Conservation (phyloP, 805 yeast genomes). For the Suhomyces canberraensis region DNA sequence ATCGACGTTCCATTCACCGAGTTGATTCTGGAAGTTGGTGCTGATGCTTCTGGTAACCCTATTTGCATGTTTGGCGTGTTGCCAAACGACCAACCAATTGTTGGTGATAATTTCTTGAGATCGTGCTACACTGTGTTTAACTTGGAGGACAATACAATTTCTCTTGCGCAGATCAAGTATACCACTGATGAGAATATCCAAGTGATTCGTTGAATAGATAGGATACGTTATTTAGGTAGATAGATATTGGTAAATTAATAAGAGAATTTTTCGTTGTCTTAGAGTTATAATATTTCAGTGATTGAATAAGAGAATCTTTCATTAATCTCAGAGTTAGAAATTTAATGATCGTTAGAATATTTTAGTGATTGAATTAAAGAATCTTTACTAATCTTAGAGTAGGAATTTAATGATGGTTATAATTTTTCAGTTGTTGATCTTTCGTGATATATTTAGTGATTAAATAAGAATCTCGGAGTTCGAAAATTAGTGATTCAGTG, state of each 20-base stretch:
- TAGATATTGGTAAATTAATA: background rate
- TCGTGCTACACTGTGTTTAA: conserved; percentile 24
- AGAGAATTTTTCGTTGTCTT: too few species aligned
- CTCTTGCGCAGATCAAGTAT: conserved; percentile 23
- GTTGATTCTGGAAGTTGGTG: conserved; percentile 11
- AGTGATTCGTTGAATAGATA: conserved; percentile 6
- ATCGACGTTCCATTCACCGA: conserved; percentile 15
- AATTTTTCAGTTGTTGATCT: too few species aligned
- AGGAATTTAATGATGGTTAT: too few species aligned
- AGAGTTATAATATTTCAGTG: too few species aligned
- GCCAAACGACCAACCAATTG: conserved; percentile 13
- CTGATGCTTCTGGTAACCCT: conserved; percentile 1
- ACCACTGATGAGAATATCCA: conserved; percentile 11
- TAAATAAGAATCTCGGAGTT: too few species aligned
- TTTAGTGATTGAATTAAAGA: too few species aligned
- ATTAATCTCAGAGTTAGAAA: too few species aligned
- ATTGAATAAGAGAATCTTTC: too few species aligned
- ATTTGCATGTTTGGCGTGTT: conserved; percentile 11
- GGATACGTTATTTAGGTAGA: conserved; percentile 2
- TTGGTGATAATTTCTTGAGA: conserved; percentile 29
- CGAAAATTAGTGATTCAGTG: too few species aligned
- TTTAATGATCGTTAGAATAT: too few species aligned
- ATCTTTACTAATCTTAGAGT: too few species aligned
- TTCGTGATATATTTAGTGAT: too few species aligned
- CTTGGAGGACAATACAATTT: conserved; percentile 22